Percentiles rank a stretch among this genome's conserved stretches.
phyloP scores from a whole-genome alignment of 2,329 filamentous ascomycete species.

The Arthroderma uncinatum region DNA sequence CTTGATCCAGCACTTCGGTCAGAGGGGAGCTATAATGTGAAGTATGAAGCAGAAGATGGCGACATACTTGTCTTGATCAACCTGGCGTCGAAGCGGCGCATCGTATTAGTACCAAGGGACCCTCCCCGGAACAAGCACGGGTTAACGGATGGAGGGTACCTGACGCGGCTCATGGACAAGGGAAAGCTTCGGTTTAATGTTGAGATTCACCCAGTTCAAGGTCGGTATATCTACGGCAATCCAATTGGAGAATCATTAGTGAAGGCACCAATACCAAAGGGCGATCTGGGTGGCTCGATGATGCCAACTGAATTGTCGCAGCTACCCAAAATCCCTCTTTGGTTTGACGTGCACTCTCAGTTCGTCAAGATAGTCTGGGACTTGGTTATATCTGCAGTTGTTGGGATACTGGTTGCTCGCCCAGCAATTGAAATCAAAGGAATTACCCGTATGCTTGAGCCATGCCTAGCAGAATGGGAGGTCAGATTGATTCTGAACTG shows the following conservation, averaged over 20 bases:
- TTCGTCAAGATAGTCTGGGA: conserved; percentile 33
- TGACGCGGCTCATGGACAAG: conserved; percentile 38
- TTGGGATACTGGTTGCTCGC: conserved; percentile 33
- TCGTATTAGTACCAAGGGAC: conserved; percentile 30
- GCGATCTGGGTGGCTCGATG: conserved; percentile 11
- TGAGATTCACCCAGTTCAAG: conserved; percentile 27
- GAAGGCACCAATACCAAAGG: conserved; percentile 21
- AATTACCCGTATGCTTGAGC: conserved; percentile 30
- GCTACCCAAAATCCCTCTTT: conserved; percentile 33
- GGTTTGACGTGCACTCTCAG: conserved; percentile 39
- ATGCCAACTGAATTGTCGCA: neutral
- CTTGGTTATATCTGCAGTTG: conserved; percentile 29
- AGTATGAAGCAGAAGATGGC: conserved; percentile 33
- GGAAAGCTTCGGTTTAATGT: conserved; percentile 33
- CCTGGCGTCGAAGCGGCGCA: conserved; percentile 26
- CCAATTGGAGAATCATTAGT: conserved; percentile 20
- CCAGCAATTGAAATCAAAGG: conserved; percentile 29
- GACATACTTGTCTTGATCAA: conserved; percentile 36
- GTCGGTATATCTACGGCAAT: conserved; percentile 32
- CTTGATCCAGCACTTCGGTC: conserved; percentile 31
- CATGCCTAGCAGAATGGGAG: conserved; percentile 34
- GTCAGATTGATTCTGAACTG: conserved; percentile 32
- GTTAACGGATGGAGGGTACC: conserved; percentile 37
- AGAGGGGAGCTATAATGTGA: conserved; percentile 23
- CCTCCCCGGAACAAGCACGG: conserved; percentile 37